These are phyloP conservation scores for Didymella arachidicola DNA, from an alignment of 2,329 filamentous ascomycete genomes.

Conservation along the genomic window DNA sequence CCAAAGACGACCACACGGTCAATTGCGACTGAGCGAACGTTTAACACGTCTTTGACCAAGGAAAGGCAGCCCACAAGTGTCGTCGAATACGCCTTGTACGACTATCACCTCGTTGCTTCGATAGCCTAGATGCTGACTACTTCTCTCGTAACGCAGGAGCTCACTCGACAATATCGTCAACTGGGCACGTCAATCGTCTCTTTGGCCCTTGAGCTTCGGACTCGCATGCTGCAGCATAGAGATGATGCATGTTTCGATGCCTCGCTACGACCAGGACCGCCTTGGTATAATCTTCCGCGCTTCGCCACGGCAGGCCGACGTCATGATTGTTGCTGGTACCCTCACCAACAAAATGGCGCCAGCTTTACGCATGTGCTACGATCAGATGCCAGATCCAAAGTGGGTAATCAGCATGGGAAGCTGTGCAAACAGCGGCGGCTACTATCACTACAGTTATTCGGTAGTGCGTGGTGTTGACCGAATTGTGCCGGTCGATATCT, in stretches of 20 bases:
- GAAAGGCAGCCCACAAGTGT: background rate
- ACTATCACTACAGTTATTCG: constrained; percentile 84
- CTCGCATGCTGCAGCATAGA: constrained; percentile 88
- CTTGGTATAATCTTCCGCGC: constrained; percentile 90
- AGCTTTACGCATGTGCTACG: constrained; percentile 84
- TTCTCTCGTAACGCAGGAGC: background rate
- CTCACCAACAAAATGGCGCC: constrained; percentile 95
- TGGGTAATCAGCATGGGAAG: constrained; percentile 86
- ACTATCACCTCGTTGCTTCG: background rate
- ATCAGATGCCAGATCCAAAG: constrained; percentile 89
- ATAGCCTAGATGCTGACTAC: background rate
- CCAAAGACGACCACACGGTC: background rate
- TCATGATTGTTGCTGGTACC: constrained; percentile 94
- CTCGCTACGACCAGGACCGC: constrained; percentile 86
- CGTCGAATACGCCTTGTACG: constrained; percentile 15
- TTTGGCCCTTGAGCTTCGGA: constrained; percentile 89
- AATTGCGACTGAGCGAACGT: background rate
- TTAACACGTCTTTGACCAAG: background rate
- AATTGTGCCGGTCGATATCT: constrained; percentile 79
- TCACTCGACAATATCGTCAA: constrained; percentile 64
- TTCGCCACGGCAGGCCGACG: constrained; percentile 84
- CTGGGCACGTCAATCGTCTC: constrained; percentile 81
- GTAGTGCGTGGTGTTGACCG: constrained; percentile 78
- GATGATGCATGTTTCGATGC: constrained; percentile 91
- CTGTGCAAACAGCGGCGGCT: constrained; percentile 77